Base-by-base conservation (phyloP, 495 filamentous ascomycete genomes). In the Xylaria sp. region DNA sequence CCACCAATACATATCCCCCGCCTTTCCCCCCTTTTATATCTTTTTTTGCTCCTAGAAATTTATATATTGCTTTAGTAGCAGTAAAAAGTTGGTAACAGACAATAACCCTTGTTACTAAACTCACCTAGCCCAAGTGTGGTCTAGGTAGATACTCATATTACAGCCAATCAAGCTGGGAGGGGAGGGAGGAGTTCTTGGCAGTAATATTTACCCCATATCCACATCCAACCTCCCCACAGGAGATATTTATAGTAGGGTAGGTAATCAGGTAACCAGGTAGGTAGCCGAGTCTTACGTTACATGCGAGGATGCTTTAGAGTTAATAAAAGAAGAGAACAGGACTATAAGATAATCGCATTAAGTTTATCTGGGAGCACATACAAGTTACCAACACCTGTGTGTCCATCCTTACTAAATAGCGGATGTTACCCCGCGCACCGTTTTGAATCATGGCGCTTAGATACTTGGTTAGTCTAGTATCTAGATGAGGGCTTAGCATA, bases 101-200 rank as follows among this genome's bases (percentile, higher is more conserved):
- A 19, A 3, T 37, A 31, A 19, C 19, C 55, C 55, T 33, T 17
- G 31, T 37, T 59, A 1, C 9, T 3, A 59, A 59, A 59, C 31
- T 59, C 57, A 35, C 55, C 31, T 59, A 59, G 21, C 55, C 55
- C 55, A 59, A 59, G 31, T 37, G 31, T 21, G 17, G 46, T 50
- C n/a, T 50, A 59, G 55, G 19, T 33, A n/a, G 29, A 19, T 59
- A 11, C n/a, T n/a, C n/a, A n/a, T n/a, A 59, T 6, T 37, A 37
- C 9, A 31, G 31, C 19, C 50, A 31, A 9, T 3, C 26, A 55
- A 55, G 52, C 17, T 2, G 12, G 26, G 17, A 24, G n/a, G n/a
- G 12, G 26, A 24, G 26, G 11, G 46, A 8, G 24, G 12, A 29
- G 12, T 55, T 55, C 52, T 55, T 31, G 52, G 52, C 14, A 17